phyloP scores from a whole-genome alignment of 2,329 filamentous ascomycete genomes.

The Hypoxylon sp. region DNA sequence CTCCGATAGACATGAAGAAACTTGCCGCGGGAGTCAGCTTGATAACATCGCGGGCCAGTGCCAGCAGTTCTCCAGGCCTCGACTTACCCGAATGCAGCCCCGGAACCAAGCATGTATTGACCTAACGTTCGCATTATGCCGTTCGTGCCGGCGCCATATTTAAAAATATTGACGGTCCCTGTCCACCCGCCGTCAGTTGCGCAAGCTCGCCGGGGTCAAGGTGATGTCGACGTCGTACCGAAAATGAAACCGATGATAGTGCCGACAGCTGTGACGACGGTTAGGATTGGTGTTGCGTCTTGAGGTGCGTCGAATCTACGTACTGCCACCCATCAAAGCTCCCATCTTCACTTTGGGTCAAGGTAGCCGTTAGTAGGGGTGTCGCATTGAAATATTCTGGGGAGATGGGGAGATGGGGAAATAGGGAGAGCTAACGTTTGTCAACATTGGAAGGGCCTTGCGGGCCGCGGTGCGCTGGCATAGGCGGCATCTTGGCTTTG shows the following conservation, averaged over 20 bases:
- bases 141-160: conserved; percentile 92
- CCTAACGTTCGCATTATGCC: conserved; percentile 94
- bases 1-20: conserved; percentile 99
- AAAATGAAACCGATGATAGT: conserved; percentile 98
- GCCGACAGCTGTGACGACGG: conserved; percentile 77
- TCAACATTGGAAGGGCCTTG: conserved; percentile 75
- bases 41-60: background rate
- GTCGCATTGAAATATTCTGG: conserved; percentile 1
- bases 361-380: conserved; percentile 48
- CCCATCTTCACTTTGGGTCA: conserved; percentile 87
- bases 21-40: conserved; percentile 54
- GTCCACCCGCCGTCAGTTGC: conserved; percentile 25
- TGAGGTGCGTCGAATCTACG: conserved; percentile 53
- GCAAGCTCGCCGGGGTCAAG: conserved; percentile 2
- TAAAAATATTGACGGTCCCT: conserved; percentile 95
- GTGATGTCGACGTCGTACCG: conserved; percentile 64
- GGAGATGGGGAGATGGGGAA: no score
- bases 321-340: conserved; percentile 98
- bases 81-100: conserved; percentile 91
- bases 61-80: background rate
- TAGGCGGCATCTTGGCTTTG: conserved; percentile 61
- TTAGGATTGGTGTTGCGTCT: conserved; percentile 23
- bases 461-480: conserved; percentile 64
- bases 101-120: conserved; percentile 96
- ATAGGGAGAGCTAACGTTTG: conserved; percentile 71